These are phyloP conservation scores for Bipolaris zeicola DNA, from an alignment of 2,329 filamentous ascomycete genomes.

Conservation along the genomic window DNA sequence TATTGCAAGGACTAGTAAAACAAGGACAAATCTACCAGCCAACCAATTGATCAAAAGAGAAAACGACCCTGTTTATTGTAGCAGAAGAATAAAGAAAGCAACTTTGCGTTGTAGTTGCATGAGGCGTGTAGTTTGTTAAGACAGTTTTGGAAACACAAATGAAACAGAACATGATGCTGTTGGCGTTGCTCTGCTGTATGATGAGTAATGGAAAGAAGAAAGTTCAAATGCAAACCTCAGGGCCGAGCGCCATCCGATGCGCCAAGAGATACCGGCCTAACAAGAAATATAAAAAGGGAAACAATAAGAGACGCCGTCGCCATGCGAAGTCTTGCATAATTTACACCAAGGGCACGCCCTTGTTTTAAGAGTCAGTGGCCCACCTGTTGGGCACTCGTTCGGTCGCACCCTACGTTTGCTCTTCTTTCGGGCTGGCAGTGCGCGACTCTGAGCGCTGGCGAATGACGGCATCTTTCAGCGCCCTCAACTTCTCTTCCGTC, in stretches of 20 bases:
- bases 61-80: background rate
- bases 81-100: background rate
- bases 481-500: constrained; percentile 81
- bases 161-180: background rate
- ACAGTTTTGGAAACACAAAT: background rate
- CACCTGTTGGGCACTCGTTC: background rate
- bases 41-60: background rate
- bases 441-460: constrained; percentile 29
- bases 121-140: background rate
- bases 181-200: background rate
- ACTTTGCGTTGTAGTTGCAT: background rate
- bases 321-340: constrained; percentile 13
- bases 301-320: constrained; percentile 12
- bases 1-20: background rate
- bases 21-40: background rate
- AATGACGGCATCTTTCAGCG: constrained; percentile 72
- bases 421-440: constrained; percentile 30
- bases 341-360: constrained; percentile 1
- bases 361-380: background rate
- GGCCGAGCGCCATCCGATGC: background rate
- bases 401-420: constrained; percentile 13
- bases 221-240: background rate
- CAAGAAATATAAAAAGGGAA: constrained; percentile 5
- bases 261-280: constrained; percentile 2
- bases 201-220: background rate